Evolutionary conservation across 352 stramenopile genomes (phyloP), one percentile per base, ranked within the genome.

Genomic region (Pythium sukuiense): DNA sequence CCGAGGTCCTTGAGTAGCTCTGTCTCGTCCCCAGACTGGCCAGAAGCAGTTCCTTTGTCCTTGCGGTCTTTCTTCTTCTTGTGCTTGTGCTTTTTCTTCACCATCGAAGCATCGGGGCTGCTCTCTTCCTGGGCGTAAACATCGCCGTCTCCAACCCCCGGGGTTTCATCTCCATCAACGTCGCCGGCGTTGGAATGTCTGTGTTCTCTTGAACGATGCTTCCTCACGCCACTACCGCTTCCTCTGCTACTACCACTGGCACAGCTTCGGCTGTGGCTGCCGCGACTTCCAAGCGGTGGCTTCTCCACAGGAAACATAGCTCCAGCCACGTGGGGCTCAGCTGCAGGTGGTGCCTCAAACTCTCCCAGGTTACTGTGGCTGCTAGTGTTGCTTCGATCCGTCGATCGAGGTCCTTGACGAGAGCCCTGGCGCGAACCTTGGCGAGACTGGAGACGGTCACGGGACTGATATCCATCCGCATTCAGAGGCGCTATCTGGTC

Each of bases 361-460:
- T 89, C 80, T 3, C 73, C 72, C 13, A 88, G 39, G n/a, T 71
- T 69, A 33, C 45, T 74, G 12, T 68, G 68, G 55, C 62, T 76
- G 55, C 61, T 73, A 0, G 56, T 70, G 46, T 61, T 74, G 29
- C 27, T 65, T 18, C 71, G 68, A 37, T 73, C 69, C 2, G 30
- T 76, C 58, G 32, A 69, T 3, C 79, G 73, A 13, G 77, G 80
- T 18, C 78, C 79, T 54, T 89, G 83, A 0, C 86, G 69, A 7
- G 80, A 92, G 1, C 85, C 82, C 59, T 89, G 83, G 0, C 85
- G 69, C 2, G 81, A 92, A 0, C 86, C 84, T 58, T 94, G 85
- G 7, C 86, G 79, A 13, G 86, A 94, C 50, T 92, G 81, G 26
- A 94, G 72, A 3, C 86, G 81, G 66, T 94, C 86, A 13, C 83